A percentile compares a stretch with the other conserved stretches of the same genome.
These are phyloP conservation scores for Rhodotorula toruloides DNA, from an alignment of 768 basidiomycete species.

Conservation along the genomic window DNA sequence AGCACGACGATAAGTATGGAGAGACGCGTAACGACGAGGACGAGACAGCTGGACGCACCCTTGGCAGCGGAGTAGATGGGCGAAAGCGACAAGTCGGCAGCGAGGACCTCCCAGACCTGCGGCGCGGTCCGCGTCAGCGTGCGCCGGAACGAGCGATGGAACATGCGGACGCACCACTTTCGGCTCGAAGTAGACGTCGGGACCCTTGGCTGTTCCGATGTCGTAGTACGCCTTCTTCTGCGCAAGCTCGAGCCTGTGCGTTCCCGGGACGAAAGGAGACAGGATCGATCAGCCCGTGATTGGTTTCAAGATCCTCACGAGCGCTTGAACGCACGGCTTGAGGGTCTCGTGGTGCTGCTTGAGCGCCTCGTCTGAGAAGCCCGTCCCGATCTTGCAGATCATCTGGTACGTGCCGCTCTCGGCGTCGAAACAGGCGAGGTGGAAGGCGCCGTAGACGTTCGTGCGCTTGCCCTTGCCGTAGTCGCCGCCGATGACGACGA, in stretches of 20 bases:
- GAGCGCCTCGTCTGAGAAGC: slow-evolving; percentile 87
- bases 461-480: slow-evolving; percentile 97
- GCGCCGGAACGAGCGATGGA: background rate
- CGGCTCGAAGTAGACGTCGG: slow-evolving; percentile 97
- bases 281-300: background rate
- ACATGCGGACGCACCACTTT: slow-evolving; percentile 58
- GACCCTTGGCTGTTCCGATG: slow-evolving; percentile 76
- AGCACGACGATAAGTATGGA: background rate
- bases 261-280: background rate
- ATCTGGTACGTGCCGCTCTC: slow-evolving; percentile 94
- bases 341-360: slow-evolving; percentile 74
- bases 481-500: slow-evolving; percentile 96
- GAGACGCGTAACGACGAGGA: background rate
- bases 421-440: slow-evolving; percentile 91
- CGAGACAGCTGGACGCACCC: slow-evolving; percentile 61
- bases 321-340: slow-evolving; percentile 56
- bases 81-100: slow-evolving; percentile 92
- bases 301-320: no score
- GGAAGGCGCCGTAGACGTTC: slow-evolving; percentile 94
- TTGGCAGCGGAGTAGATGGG: slow-evolving; percentile 93
- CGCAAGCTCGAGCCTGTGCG: slow-evolving; percentile 51
- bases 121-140: no score
- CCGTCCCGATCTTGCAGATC: slow-evolving; percentile 98
- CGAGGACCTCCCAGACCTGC: slow-evolving; percentile 80
- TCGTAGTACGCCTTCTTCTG: slow-evolving; percentile 77